phyloP scores from a whole-genome alignment of 2,329 filamentous ascomycete species.

The Aspergillus puulaauensis region DNA sequence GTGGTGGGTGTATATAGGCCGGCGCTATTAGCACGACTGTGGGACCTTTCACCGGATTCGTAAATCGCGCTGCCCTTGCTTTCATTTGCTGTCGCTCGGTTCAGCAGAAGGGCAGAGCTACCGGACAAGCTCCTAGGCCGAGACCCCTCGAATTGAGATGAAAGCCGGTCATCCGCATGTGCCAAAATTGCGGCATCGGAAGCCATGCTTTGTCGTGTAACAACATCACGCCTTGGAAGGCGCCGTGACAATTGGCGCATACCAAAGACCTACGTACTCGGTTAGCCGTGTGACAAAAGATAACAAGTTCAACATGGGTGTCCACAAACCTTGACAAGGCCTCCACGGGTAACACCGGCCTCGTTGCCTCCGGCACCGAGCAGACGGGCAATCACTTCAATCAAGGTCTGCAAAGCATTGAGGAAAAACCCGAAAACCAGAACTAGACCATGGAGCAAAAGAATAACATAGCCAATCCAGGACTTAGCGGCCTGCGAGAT shows the following conservation, averaged over 20 bases:
- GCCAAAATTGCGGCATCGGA: slow-evolving; percentile 80
- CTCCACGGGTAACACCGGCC: slow-evolving; percentile 69
- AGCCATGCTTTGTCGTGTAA: slow-evolving; percentile 74
- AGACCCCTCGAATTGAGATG: slow-evolving; percentile 52
- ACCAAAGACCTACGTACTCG: slow-evolving; percentile 64
- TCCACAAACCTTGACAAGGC: slow-evolving; percentile 67
- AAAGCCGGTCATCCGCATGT: slow-evolving; percentile 65
- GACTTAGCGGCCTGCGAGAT: slow-evolving; percentile 78
- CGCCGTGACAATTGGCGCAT: slow-evolving; percentile 83
- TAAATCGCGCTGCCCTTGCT: slow-evolving; percentile 52
- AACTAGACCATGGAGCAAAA: slow-evolving; percentile 80
- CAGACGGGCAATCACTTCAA: slow-evolving; percentile 82
- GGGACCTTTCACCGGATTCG: slow-evolving; percentile 51
- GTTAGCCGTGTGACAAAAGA: background rate
- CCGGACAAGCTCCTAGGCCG: slow-evolving; percentile 61
- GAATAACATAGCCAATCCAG: slow-evolving; percentile 92
- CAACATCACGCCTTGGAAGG: slow-evolving; percentile 60
- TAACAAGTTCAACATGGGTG: background rate
- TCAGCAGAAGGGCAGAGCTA: slow-evolving; percentile 62
- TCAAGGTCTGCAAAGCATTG: slow-evolving; percentile 83
- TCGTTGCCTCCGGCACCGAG: slow-evolving; percentile 80
- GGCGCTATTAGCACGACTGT: slow-evolving; percentile 59
- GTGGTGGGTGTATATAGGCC: slow-evolving; percentile 70
- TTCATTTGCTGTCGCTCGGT: slow-evolving; percentile 47
- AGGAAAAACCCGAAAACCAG: slow-evolving; percentile 90